A percentile compares a stretch with the other conserved stretches of the same genome.
These are phyloP conservation scores for Fragaria nilgerrensis DNA, from an alignment of 306 rosid species.

Conservation along the genomic window DNA sequence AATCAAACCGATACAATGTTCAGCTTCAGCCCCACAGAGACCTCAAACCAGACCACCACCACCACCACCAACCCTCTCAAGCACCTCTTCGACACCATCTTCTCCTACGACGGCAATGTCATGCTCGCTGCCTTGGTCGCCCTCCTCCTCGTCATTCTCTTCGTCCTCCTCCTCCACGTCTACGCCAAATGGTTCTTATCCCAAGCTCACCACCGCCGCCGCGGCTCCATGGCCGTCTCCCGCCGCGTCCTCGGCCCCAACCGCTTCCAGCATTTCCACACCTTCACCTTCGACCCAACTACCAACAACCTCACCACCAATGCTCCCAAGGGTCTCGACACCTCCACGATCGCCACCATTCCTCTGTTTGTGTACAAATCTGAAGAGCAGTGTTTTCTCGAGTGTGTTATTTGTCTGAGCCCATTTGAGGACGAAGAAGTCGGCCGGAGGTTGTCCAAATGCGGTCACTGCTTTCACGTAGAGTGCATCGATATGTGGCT, in stretches of 20 bases:
- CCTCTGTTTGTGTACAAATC: slow-evolving; percentile 56
- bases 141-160: slow-evolving; percentile 74
- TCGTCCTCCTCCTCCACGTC: slow-evolving; percentile 84
- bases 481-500: slow-evolving; percentile 95
- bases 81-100: slow-evolving; percentile 45
- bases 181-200: slow-evolving; percentile 85
- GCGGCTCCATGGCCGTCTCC: slow-evolving; percentile 50
- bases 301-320: slow-evolving; percentile 18
- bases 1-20: slow-evolving; percentile 24
- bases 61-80: slow-evolving; percentile 32
- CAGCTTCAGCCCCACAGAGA: slow-evolving; percentile 20
- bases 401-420: slow-evolving; percentile 82
- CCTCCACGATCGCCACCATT: slow-evolving; percentile 47
- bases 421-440: slow-evolving; percentile 60
- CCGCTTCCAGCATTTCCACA: slow-evolving; percentile 39
- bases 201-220: slow-evolving; percentile 51
- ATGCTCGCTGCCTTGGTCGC: slow-evolving; percentile 85
- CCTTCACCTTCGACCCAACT: slow-evolving; percentile 41
- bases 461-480: slow-evolving; percentile 76
- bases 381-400: slow-evolving; percentile 24
- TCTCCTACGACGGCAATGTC: slow-evolving; percentile 74
- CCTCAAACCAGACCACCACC: slow-evolving; percentile 21
- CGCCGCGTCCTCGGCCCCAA: slow-evolving; percentile 48
- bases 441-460: slow-evolving; percentile 64
- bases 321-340: slow-evolving; percentile 63